These are phyloP conservation scores for Alloteropsis angusta DNA, from an alignment of 202 grass and related monocot genomes.

Conservation along the genomic window DNA sequence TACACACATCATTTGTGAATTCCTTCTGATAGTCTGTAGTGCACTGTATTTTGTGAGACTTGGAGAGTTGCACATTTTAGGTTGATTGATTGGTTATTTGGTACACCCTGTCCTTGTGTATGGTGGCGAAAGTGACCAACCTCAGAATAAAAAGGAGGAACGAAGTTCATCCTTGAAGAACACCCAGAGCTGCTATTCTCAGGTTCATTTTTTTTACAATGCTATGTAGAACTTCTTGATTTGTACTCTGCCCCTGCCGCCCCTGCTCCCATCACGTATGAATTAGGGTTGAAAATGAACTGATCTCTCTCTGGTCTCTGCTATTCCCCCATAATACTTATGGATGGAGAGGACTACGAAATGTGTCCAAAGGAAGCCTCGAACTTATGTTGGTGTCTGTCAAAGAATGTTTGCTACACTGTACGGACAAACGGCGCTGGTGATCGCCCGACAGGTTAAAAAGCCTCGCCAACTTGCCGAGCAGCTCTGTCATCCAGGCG, in stretches of 20 bases:
- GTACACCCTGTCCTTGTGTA: neutral
- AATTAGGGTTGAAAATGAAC: no score
- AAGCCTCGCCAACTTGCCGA: neutral
- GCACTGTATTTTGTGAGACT: neutral
- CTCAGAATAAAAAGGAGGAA: neutral
- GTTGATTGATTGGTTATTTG: neutral
- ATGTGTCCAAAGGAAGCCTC: no score
- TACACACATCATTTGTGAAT: neutral
- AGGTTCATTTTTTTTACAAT: neutral
- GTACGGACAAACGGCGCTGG: neutral
- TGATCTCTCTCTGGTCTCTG: no score
- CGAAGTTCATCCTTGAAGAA: constrained; percentile 2
- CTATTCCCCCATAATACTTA: no score
- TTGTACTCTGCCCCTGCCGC: no score
- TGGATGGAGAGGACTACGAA: no score
- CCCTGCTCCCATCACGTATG: no score
- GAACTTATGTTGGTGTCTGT: no score
- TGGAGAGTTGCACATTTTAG: neutral
- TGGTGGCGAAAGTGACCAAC: neutral
- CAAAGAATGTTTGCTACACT: no score
- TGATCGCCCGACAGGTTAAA: neutral
- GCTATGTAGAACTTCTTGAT: neutral
- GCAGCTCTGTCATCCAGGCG: neutral
- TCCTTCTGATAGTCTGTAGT: neutral
- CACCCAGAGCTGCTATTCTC: neutral